Evolutionary conservation across 257 asterid genomes (phyloP), one percentile per base, ranked within the genome.

Genomic region (Plantago ovata): DNA sequence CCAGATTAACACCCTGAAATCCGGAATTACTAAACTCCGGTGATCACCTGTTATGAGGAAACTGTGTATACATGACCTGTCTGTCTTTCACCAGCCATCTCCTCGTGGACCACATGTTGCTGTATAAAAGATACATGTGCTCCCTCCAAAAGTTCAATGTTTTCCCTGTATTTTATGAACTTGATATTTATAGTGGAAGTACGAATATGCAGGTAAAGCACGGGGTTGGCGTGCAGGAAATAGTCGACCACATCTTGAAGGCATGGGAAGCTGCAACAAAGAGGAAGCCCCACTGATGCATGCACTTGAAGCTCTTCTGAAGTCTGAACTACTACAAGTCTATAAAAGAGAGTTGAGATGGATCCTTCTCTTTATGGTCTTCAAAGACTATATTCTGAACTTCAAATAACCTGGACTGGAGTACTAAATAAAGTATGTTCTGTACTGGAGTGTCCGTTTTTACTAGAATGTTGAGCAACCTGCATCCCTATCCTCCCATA

Each of bases 171-270:
- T 48, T 18, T 36, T 43, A 47, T 13, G 24, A 49, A 21, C 16
- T 1, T 28, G 2, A 41, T 24, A 24, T 39, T 41, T 39, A 12
- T 32, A 23, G 6, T 36, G 2, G 65, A 51, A 38, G 19, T 48
- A 47, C 61, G 61, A 21, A 14, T 49, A 9, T 67, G 77, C 79
- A 90, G 98, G 98, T 91, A 63, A 91, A 91, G 79, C 96, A 91
- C 64, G 89, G 92, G 22, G 89, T 87, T n/a, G 98, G 98, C 1
- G 89, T 91, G 10, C 78, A 80, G 74, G 82, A 87, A 67, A 91
- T 91, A 28, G 94, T 82, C 10, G 75, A 70, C 67, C 85, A 87
- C 22, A 38, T 91, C 40, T 69, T 91, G 53, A 79, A 75, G 67
- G 81, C 83, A 16, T 87, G 98, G 98, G 96, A 78, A 80, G 80